phyloP scores from a whole-genome alignment of 805 yeast genomes.

The Saccharomycopsis fermentans region DNA sequence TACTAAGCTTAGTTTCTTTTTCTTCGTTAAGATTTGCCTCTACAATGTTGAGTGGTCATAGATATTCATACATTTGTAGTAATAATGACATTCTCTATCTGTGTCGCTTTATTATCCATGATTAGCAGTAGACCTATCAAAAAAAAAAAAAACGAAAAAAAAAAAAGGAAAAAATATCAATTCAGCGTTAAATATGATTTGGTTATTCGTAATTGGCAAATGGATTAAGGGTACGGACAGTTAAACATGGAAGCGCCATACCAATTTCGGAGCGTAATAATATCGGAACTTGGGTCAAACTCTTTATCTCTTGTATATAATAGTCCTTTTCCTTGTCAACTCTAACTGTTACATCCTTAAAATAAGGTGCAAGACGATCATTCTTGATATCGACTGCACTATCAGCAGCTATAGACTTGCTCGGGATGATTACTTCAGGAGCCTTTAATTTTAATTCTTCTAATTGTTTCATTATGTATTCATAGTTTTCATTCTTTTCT shows the following conservation, averaged over 20 bases:
- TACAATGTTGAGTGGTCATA: too few species aligned
- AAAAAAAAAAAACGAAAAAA: neutral
- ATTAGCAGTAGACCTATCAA: neutral
- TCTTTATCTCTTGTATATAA: slow-evolving; percentile 72
- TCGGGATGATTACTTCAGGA: slow-evolving; percentile 33
- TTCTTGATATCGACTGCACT: slow-evolving; percentile 17
- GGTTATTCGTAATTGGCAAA: slow-evolving; percentile 31
- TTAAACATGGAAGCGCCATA: slow-evolving; percentile 90
- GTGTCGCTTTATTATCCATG: neutral
- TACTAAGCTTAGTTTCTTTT: too few species aligned
- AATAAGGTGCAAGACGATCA: slow-evolving; percentile 44
- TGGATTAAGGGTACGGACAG: slow-evolving; percentile 87
- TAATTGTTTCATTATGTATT: slow-evolving; percentile 39
- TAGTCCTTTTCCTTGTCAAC: slow-evolving; percentile 41
- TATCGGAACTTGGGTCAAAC: slow-evolving; percentile 71
- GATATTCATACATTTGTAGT: too few species aligned
- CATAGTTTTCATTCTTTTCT: slow-evolving; percentile 22
- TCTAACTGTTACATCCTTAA: slow-evolving; percentile 46
- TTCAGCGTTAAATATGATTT: neutral
- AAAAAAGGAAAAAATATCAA: neutral
- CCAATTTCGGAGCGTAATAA: slow-evolving; percentile 86
- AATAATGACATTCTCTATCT: neutral
- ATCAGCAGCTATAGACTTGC: slow-evolving; percentile 4
- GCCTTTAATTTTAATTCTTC: slow-evolving; percentile 38
- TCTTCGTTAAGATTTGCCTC: too few species aligned